These are phyloP conservation scores for Fusarium nanum DNA, from an alignment of 2,329 filamentous ascomycete species.

Conservation along the genomic window DNA sequence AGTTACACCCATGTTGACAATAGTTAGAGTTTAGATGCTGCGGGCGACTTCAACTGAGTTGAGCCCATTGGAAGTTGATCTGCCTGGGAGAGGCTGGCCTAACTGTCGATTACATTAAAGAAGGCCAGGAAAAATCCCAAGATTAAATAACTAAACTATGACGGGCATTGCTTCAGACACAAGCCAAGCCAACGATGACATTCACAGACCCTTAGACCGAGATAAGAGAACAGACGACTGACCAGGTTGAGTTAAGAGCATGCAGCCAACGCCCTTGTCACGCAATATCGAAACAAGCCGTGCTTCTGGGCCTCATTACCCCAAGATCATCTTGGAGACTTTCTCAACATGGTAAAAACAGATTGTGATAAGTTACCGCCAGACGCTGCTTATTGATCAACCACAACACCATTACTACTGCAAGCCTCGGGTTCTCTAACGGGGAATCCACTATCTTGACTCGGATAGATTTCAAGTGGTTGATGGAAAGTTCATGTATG, in stretches of 20 bases:
- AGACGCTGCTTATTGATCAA: conserved; percentile 8
- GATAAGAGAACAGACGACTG: neutral
- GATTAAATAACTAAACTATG: neutral
- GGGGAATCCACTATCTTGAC: neutral
- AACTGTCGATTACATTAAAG: neutral
- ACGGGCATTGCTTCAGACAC: neutral
- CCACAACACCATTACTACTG: neutral
- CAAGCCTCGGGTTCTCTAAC: neutral
- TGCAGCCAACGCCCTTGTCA: conserved; percentile 9
- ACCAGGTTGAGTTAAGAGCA: conserved; percentile 15
- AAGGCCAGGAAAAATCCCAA: neutral
- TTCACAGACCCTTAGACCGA: neutral
- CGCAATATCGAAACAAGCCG: conserved; percentile 9
- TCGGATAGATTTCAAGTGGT: neutral
- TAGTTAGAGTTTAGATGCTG: neutral
- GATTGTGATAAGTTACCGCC: conserved; percentile 24
- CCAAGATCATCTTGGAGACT: conserved; percentile 5
- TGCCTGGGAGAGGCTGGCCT: neutral
- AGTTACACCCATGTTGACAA: neutral
- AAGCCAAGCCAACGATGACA: neutral
- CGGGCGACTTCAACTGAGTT: neutral
- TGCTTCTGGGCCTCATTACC: neutral
- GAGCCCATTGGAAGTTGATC: neutral
- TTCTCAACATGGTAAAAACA: conserved; percentile 9
- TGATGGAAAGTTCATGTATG: conserved; percentile 27